Evolutionary conservation across 2,329 filamentous ascomycete species (phyloP), one percentile per base, ranked within the genome.

Genomic region (Claviceps arundinis): DNA sequence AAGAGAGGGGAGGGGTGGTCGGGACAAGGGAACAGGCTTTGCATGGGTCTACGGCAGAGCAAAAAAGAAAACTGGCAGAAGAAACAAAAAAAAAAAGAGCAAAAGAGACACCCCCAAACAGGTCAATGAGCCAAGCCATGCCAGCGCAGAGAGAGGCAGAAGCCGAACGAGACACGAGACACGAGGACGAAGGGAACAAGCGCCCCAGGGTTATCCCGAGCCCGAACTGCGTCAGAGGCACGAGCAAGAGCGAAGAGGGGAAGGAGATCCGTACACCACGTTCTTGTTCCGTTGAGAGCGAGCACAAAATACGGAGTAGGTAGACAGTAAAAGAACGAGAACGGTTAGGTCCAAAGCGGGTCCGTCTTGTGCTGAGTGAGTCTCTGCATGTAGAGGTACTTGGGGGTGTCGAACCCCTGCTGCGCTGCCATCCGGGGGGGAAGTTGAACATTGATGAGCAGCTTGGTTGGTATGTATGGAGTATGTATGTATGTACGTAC

Each of bases 321-420:
- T 17, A 34, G 26, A 47, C n/a, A 34, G 17, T 2, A 40, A 48
- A 48, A 48, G 30, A 48, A 9, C 47, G 47, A 48, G 22, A 30
- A 19, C 13, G 14, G 37, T 41, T 40, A n/a, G 37, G 37, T 41
- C 47, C 11, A 37, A 42, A 52, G 45, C 30, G 45, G 50, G 45
- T 3, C 37, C 26, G 30, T 34, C 30, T 7, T 7, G 16, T 30
- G 47, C 22, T 46, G 26, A 51, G 37, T 48, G 50, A 37, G 47
- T 37, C 47, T 47, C 47, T 24, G 5, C 11, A 37, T 24, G 51
- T 53, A 50, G 37, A 50, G 51, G 47, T 50, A 50, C 51, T 50
- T 53, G 41, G 34, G 41, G 34, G n/a, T 34, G 16, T 47, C 26
- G 41, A 22, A 26, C 37, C 43, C 50, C 43, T 47, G 50, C 26